phyloP scores from a whole-genome alignment of 805 yeast genomes.

The Pichia membranifaciens region DNA sequence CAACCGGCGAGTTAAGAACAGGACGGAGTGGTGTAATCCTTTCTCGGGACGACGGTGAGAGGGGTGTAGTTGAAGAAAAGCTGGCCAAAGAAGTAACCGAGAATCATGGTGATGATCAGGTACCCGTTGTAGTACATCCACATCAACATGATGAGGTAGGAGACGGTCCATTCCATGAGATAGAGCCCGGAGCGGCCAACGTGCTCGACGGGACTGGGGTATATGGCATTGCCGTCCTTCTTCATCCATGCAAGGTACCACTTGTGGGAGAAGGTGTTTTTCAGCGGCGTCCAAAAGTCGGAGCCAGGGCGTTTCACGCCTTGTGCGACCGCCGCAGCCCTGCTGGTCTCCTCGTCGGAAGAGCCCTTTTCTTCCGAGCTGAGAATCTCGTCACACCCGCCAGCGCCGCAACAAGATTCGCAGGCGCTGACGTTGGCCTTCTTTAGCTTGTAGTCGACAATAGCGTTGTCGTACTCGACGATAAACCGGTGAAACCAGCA shows the following conservation, averaged over 20 bases:
- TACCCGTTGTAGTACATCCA: conserved; percentile 75
- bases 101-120: conserved; percentile 53
- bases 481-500: conserved; percentile 53
- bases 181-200: conserved; percentile 43
- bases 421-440: conserved; percentile 4
- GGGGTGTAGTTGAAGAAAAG: conserved; percentile 37
- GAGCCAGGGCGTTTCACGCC: conserved; percentile 10
- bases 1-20: not conserved
- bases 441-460: conserved; percentile 21
- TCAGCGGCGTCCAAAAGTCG: conserved; percentile 21
- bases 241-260: conserved; percentile 23
- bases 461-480: conserved; percentile 45
- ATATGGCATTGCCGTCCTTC: conserved; percentile 12
- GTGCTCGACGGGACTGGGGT: conserved; percentile 47
- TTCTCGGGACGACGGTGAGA: conserved; percentile 16
- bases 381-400: not conserved
- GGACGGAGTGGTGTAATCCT: conserved; percentile 3
- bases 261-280: conserved; percentile 23
- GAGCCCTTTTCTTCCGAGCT: not conserved
- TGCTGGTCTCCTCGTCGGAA: not conserved
- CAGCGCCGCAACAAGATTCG: conserved; percentile 1
- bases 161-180: conserved; percentile 56
- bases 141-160: conserved; percentile 62
- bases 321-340: not conserved
- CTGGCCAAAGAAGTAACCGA: conserved; percentile 58